Evolutionary conservation across 371 early-diverging fungal genomes (phyloP).

Genomic region (Umbelopsis sp.): DNA sequence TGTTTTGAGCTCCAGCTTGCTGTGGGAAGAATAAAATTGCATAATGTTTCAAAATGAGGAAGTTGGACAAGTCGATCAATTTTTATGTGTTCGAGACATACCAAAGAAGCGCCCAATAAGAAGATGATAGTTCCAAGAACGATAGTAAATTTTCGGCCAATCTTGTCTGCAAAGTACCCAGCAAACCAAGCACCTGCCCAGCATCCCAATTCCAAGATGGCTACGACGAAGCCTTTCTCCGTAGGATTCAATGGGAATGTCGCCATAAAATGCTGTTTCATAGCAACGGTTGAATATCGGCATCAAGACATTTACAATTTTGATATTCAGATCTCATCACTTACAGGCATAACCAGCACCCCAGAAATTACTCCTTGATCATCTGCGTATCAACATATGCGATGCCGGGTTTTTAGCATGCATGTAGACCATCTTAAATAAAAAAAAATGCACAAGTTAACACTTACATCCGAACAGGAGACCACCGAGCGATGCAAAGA

Average conservation of each 20-base stretch:
- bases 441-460: background rate
- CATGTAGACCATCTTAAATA: background rate
- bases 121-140: conserved; percentile 67
- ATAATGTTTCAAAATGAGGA: conserved; percentile 7
- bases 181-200: conserved; percentile 57
- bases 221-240: conserved; percentile 51
- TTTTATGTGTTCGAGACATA: conserved; percentile 15
- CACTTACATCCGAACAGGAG: conserved; percentile 48
- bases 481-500: conserved; percentile 52
- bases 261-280: conserved; percentile 28
- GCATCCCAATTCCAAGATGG: conserved; percentile 62
- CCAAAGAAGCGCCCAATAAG: conserved; percentile 63
- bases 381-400: conserved; percentile 20
- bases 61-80: background rate
- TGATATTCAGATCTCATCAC: background rate
- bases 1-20: conserved; percentile 61
- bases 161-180: conserved; percentile 63
- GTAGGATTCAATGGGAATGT: conserved; percentile 37
- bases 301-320: background rate
- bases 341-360: conserved; percentile 44
- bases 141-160: conserved; percentile 75
- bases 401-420: background rate
- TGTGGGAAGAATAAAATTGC: conserved; percentile 15
- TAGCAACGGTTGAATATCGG: background rate
- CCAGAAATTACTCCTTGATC: conserved; percentile 56